Percentiles rank a stretch among this genome's conserved stretches.
Conservation (phyloP, 768 basidiomycete genomes). For the Leccinum olivaceopallidum region DNA sequence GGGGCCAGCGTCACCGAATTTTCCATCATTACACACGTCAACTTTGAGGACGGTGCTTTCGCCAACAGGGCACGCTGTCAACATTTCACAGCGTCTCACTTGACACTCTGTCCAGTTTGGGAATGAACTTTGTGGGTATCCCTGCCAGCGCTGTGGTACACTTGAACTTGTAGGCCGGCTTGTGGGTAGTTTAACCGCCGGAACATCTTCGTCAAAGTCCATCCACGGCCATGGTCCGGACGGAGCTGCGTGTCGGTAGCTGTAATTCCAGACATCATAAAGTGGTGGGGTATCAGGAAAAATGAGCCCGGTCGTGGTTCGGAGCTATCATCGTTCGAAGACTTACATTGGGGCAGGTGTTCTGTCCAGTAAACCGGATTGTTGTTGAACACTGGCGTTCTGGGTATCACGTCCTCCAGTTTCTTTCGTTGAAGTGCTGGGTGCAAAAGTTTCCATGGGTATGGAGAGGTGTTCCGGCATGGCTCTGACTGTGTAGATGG, state of each 20-base stretch:
- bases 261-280: conserved; percentile 6
- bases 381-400: background rate
- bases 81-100: conserved; percentile 33
- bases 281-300: background rate
- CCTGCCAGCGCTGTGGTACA: conserved; percentile 15
- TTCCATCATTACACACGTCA: conserved; percentile 19
- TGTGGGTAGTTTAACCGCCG: background rate
- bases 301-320: background rate
- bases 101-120: conserved; percentile 35
- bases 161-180: background rate
- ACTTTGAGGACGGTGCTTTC: conserved; percentile 24
- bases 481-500: background rate
- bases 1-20: background rate
- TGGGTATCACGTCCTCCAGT: background rate
- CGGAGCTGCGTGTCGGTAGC: conserved; percentile 39
- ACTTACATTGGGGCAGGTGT: conserved; percentile 28
- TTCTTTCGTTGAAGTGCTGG: background rate
- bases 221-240: conserved; percentile 46
- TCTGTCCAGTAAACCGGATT: conserved; percentile 6
- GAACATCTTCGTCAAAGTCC: conserved; percentile 36
- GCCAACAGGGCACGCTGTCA: conserved; percentile 19
- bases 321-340: background rate
- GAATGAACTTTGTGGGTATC: conserved; percentile 33
- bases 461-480: conserved; percentile 23
- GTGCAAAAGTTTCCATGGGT: conserved; percentile 16